These are phyloP conservation scores for Cladosporium sp. DNA, from an alignment of 2,329 filamentous ascomycete genomes.

Conservation along the genomic window DNA sequence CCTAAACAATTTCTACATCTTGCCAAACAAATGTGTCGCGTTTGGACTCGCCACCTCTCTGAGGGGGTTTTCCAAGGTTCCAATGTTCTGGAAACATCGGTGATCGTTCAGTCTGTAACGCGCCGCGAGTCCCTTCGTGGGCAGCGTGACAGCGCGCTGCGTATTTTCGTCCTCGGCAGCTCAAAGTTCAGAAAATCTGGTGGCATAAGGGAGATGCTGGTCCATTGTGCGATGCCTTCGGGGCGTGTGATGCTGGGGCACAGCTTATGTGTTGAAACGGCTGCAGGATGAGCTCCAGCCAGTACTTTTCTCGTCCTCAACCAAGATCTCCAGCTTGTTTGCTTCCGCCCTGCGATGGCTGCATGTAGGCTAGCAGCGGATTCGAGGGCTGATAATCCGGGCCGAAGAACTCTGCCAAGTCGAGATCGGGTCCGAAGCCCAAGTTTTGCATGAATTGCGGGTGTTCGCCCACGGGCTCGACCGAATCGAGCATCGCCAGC, in stretches of 20 bases:
- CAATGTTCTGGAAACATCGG: background rate
- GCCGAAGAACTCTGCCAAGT: constrained; percentile 56
- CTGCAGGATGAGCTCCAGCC: background rate
- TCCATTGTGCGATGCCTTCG: background rate
- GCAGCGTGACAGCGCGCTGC: background rate
- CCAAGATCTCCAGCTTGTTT: constrained; percentile 17
- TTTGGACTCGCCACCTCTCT: background rate
- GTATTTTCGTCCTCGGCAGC: background rate
- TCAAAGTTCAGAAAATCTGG: background rate
- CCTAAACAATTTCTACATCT: background rate
- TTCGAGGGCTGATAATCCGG: constrained; percentile 47
- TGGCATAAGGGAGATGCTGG: background rate
- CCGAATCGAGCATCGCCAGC: constrained; percentile 58
- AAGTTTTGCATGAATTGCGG: constrained; percentile 68
- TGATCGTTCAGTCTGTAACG: background rate
- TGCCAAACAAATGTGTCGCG: background rate
- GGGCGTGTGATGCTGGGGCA: too few species aligned
- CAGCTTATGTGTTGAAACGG: background rate
- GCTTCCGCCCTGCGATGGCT: constrained; percentile 20
- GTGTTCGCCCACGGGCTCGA: constrained; percentile 55
- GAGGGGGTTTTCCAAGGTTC: background rate
- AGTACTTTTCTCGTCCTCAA: background rate
- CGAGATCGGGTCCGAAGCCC: constrained; percentile 64
- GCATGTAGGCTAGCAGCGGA: constrained; percentile 44
- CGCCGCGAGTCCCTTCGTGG: background rate